Base-by-base conservation (phyloP, 2,329 filamentous ascomycete species). In the Paecilomyces sp. region DNA sequence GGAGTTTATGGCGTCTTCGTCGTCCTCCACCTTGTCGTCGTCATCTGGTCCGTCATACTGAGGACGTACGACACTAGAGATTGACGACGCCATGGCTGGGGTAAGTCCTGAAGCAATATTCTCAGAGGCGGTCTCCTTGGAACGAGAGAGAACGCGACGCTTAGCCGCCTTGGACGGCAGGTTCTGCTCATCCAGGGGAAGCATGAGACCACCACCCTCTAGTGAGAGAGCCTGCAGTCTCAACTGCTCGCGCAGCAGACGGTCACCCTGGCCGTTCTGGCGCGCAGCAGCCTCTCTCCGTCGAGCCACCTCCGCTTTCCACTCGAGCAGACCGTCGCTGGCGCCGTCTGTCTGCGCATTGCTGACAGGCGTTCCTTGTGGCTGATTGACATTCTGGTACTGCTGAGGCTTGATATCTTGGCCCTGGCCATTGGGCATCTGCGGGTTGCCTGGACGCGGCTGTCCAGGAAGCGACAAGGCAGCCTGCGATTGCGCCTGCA, bases 1-100 rank as follows among this genome's bases (percentile, higher is more conserved):
- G 0, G 94, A 97, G 75, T 99, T 99, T 78, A 99, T 99, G 1
- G 93, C 94, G 73, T 99, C 92, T 65, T 96, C 93, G 64, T 97
- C 92, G 12, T 86, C 77, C 57, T 85, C 85, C 71, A 66, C 85
- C 53, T 86, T 85, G 5, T 84, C 80, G 24, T 78, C 76, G 57
- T 80, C 79, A 9, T 76, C 79, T 13, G 72, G 69, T 18, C 81
- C 83, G 70, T 93, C 88, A 57, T 83, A 82, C 61, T 87, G 83
- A 33, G 74, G 66, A 9, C 76, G 63, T 24, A 67, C 65, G 9
- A 66, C 57, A 25, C 41, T 62, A n/a, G 68, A 61, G 33, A 59
- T n/a, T 31, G 57, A 52, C 51, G 64, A 59, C 12, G 47, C 25
- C 15, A 31, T 41, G 18, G 58, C 47, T 12, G 54, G 47, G 24